A percentile compares a stretch with the other conserved stretches of the same genome.
Conservation (phyloP, 1,139 yeast species). For the Debaryomycetaceae sp. region DNA sequence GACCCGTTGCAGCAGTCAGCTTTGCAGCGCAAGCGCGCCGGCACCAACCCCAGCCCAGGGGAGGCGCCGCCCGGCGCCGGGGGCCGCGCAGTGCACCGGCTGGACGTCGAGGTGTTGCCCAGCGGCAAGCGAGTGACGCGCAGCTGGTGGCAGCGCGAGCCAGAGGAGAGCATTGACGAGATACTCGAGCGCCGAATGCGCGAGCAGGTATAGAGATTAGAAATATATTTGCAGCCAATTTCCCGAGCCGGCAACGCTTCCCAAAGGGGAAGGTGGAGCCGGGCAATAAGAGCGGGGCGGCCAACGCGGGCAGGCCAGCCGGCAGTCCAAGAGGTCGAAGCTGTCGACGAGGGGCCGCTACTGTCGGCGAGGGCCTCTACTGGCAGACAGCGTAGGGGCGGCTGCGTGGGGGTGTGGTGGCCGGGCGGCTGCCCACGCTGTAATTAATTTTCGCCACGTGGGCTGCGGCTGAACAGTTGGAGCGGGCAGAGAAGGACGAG, state of each 20-base stretch:
- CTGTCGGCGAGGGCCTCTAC: too few species aligned
- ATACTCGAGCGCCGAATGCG: constrained; percentile 51
- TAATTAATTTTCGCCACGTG: too few species aligned
- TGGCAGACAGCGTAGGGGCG: too few species aligned
- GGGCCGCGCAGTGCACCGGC: constrained; percentile 28
- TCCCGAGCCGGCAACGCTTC: neutral
- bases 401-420: too few species aligned
- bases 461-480: too few species aligned
- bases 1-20: constrained; percentile 27
- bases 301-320: neutral
- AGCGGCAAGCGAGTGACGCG: constrained; percentile 54
- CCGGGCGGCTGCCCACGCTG: too few species aligned
- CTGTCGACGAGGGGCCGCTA: too few species aligned
- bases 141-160: constrained; percentile 11
- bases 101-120: constrained; percentile 44
- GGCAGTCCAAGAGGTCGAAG: neutral
- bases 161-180: constrained; percentile 51
- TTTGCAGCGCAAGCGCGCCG: constrained; percentile 45
- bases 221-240: neutral
- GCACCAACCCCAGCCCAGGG: constrained; percentile 37
- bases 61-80: constrained; percentile 54
- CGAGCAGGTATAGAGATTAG: constrained; percentile 2
- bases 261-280: neutral
- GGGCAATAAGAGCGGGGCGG: neutral
- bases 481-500: too few species aligned